Conservation (phyloP, 2,329 filamentous ascomycete genomes). For the Fusarium bulbicola region DNA sequence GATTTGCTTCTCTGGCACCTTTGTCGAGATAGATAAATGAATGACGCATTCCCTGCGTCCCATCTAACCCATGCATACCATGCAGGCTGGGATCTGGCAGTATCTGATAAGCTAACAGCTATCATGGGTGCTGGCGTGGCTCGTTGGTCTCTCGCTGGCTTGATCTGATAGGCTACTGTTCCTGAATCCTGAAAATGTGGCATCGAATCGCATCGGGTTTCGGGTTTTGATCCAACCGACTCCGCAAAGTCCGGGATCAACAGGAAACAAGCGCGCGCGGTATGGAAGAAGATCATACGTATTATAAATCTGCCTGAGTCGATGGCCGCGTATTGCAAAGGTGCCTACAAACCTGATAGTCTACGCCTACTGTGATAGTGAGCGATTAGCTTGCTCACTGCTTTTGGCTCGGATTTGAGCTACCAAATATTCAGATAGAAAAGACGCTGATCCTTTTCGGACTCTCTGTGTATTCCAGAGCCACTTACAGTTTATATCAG, state of each 20-base stretch:
- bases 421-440: not conserved
- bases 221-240: constrained; percentile 1
- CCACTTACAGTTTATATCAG: not conserved
- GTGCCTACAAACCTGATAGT: not conserved
- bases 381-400: constrained; percentile 4
- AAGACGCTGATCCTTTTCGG: not conserved
- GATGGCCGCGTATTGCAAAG: not conserved
- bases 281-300: not conserved
- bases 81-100: constrained; percentile 29
- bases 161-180: constrained; percentile 1
- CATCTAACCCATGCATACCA: constrained; percentile 13
- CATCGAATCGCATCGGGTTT: constrained; percentile 15
- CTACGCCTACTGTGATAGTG: not conserved
- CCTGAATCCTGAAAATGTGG: not conserved
- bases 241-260: constrained; percentile 29
- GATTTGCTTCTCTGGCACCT: constrained; percentile 3
- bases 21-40: constrained; percentile 17
- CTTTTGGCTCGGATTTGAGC: not conserved
- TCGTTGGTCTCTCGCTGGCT: constrained; percentile 11
- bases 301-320: constrained; percentile 10
- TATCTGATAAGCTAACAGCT: constrained; percentile 34
- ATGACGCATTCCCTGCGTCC: constrained; percentile 28
- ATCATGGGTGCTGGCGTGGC: constrained; percentile 21
- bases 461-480: not conserved
- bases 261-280: constrained; percentile 13